Base-by-base conservation (phyloP, 1,284 basidiomycete species). In the Lentinula novae-zelandiae region DNA sequence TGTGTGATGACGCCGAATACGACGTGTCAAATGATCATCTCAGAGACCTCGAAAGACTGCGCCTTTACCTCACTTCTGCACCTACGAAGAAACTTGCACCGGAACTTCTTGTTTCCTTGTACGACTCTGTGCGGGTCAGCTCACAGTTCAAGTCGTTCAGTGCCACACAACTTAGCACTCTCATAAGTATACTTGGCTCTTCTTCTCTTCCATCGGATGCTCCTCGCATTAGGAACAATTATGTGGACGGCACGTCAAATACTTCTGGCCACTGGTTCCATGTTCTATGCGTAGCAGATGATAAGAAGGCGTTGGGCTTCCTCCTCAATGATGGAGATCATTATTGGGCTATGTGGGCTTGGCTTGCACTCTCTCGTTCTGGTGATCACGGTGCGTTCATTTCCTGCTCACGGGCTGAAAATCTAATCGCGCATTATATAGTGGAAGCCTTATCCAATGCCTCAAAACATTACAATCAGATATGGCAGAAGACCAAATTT, bases 291-390 rank as follows among this genome's bases (percentile, higher is more conserved):
- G 61, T 78, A 15, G 67, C 68, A 3, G 65, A 66, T 22, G 70
- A 72, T 59, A 77, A 74, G 64, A 62, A 69, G 38, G 36, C 49
- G 27, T 27, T 71, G 31, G 69, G 67, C 60, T 53, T 61, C 55
- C 34, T 31, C 52, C 58, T 74, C 15, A 69, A 67, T 42, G 67
- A 69, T 52, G 70, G 68, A 31, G 74, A 77, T 60, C 69, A 70
- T 13, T 78, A 74, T 64, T 79, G 78, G 78, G 63, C 72, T 38
- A 75, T 78, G 75, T 71, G 70, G 34, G 72, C 73, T 6, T 60
- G 68, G 52, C 65, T 78, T 27, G 69, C 70, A 51, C 55, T 67
- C 50, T 64, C 67, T 38, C 50, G 61, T 34, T 46, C 53, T 15
- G 2, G 53, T 22, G 1, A 61, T 66, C 49, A 53, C 20, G 54